Evolutionary conservation across 1,284 basidiomycete species (phyloP).

Genomic region (Puccinia coronata): DNA sequence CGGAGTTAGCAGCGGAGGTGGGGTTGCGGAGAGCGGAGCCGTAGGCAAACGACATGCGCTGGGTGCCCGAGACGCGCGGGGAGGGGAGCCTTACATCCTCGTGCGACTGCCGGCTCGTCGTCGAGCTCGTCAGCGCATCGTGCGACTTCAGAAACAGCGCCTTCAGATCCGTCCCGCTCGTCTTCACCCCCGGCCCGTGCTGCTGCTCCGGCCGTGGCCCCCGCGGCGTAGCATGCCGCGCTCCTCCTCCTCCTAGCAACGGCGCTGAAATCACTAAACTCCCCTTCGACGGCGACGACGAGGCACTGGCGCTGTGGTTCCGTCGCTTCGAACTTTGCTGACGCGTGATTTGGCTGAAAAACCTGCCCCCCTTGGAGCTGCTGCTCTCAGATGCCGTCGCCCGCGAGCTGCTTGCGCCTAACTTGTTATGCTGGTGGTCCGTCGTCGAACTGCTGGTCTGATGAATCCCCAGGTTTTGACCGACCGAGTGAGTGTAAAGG

Average conservation of each 20-base stretch:
- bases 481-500: conserved; percentile 28
- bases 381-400: background rate
- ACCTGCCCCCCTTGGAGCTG: background rate
- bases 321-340: conserved; percentile 3
- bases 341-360: conserved; percentile 26
- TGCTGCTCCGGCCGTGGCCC: background rate
- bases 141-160: background rate
- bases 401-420: background rate
- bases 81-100: background rate
- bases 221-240: background rate
- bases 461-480: background rate
- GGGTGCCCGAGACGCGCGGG: background rate
- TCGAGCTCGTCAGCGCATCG: background rate
- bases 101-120: background rate
- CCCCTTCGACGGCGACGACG: conserved; percentile 10
- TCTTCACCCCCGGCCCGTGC: too few relatives aligned
- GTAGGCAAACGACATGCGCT: conserved; percentile 9
- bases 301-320: background rate
- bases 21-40: background rate
- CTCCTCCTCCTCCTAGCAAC: background rate
- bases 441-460: background rate
- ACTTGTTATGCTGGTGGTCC: too few relatives aligned
- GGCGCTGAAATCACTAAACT: conserved; percentile 8
- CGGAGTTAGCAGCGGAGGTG: background rate
- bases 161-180: background rate